These are phyloP conservation scores for Thinopyrum elongatum DNA, from an alignment of 176 grass and related monocot genomes.

Conservation along the genomic window DNA sequence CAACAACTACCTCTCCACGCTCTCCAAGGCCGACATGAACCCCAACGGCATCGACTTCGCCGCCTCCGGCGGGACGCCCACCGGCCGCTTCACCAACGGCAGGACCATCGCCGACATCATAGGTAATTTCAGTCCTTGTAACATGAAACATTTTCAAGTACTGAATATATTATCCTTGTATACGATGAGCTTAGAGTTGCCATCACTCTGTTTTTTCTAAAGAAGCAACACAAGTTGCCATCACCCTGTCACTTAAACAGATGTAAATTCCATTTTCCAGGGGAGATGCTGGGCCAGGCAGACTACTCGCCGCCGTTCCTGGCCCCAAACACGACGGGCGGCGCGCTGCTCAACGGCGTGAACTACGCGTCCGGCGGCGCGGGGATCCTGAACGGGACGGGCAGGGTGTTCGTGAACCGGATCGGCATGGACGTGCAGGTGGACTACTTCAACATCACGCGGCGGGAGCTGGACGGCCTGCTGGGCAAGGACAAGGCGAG, in stretches of 20 bases:
- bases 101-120: conserved; percentile 91
- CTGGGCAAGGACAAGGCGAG: conserved; percentile 48
- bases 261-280: conserved; percentile 24
- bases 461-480: conserved; percentile 54
- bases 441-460: conserved; percentile 87
- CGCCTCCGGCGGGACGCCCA: conserved; percentile 73
- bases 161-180: background rate
- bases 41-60: conserved; percentile 96
- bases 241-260: background rate
- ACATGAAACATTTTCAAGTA: background rate
- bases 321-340: conserved; percentile 65
- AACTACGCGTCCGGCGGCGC: conserved; percentile 94
- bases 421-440: conserved; percentile 91
- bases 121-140: background rate
- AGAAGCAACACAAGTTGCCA: background rate
- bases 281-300: conserved; percentile 74
- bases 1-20: conserved; percentile 83
- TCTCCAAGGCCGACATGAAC: conserved; percentile 75
- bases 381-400: conserved; percentile 80
- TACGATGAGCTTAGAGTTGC: no score
- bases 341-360: conserved; percentile 63
- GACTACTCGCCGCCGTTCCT: conserved; percentile 83
- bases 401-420: conserved; percentile 81
- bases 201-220: no score
- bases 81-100: conserved; percentile 94